phyloP scores from a whole-genome alignment of 2,329 filamentous ascomycete genomes.

The Tolypocladium tropicale region DNA sequence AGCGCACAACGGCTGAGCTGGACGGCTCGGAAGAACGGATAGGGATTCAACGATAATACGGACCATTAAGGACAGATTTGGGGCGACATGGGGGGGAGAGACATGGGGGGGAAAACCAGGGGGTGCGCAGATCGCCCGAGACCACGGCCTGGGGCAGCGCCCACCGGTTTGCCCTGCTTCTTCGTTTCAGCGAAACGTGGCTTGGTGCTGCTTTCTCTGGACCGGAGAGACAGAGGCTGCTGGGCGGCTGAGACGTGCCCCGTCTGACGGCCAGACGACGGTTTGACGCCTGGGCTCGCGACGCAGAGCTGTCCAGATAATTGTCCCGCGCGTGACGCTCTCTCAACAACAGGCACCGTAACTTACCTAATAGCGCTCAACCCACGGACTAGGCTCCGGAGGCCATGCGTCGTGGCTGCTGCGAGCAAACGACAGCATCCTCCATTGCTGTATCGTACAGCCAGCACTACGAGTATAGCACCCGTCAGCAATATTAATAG shows the following conservation, averaged over 20 bases:
- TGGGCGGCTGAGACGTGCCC: neutral
- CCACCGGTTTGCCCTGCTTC: neutral
- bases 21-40: neutral
- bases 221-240: neutral
- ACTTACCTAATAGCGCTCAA: too few species aligned
- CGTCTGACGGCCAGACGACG: neutral
- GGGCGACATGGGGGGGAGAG: too few species aligned
- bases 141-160: neutral
- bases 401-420: neutral
- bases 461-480: too few species aligned
- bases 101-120: neutral
- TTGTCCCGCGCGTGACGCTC: too few species aligned
- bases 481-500: neutral
- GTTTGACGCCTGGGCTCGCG: neutral
- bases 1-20: neutral
- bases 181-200: neutral
- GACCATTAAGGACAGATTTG: too few species aligned
- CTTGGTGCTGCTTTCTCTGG: conserved; percentile 1
- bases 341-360: too few species aligned
- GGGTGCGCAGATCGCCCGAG: neutral
- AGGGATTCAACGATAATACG: neutral
- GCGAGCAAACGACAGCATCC: neutral
- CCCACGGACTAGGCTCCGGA: neutral
- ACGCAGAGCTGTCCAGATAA: neutral
- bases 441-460: neutral